Conservation (phyloP, 1,284 basidiomycete species). For the Mycena sp. region DNA sequence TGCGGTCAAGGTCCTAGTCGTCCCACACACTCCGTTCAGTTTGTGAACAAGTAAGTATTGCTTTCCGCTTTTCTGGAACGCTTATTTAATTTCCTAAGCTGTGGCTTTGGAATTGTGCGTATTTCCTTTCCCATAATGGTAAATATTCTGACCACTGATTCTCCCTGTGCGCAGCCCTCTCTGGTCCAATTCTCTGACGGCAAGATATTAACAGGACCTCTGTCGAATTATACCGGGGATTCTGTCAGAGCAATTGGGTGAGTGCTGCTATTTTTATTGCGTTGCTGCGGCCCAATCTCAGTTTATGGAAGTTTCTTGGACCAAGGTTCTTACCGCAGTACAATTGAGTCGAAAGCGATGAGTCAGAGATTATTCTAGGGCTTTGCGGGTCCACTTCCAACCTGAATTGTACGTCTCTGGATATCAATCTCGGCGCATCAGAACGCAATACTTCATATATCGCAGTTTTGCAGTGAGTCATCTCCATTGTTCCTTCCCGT, state of each 20-base stretch:
- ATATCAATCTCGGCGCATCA: background rate
- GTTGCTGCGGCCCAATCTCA: background rate
- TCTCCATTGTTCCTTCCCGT: background rate
- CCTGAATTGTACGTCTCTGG: background rate
- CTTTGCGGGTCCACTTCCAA: background rate
- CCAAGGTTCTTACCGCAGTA: background rate
- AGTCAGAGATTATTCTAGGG: background rate
- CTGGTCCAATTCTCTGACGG: background rate
- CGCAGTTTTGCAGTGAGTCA: conserved; percentile 6
- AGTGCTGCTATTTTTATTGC: background rate
- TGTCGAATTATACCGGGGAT: background rate
- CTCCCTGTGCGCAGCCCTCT: background rate
- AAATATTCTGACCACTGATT: no score
- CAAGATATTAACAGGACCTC: background rate
- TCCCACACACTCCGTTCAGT: background rate
- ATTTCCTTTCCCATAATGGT: background rate
- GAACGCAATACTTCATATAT: background rate
- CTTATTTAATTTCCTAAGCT: background rate
- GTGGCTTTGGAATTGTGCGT: background rate
- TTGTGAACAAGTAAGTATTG: background rate
- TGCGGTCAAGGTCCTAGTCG: no score
- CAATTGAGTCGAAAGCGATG: background rate
- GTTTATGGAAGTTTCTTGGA: background rate
- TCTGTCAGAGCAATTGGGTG: background rate
- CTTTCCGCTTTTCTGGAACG: no score